Base-by-base conservation (phyloP, 768 basidiomycete species). In the Auriculariales sp. region DNA sequence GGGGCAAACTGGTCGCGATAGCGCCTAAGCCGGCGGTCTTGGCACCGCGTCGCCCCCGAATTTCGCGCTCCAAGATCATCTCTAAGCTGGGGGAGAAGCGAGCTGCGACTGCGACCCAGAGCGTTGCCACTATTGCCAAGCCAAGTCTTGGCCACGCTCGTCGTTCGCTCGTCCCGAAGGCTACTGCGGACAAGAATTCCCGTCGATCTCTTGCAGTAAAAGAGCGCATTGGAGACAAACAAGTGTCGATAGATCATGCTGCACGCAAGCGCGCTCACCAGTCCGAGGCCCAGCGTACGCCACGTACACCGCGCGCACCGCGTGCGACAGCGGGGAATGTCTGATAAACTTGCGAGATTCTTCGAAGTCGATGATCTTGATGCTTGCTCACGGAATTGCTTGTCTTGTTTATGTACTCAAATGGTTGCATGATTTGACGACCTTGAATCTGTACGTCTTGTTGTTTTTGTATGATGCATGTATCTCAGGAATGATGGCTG, bases 21-120 rank as follows among this genome's bases (percentile, higher is more conserved):
- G n/a, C n/a, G n/a, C 50, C 49, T 1, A 51, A 51, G 29, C 46
- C 52, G 7, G 47, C 42, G 14, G 12, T 28, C 1, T 42, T 51
- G 4, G 29, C 68, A 25, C 69, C 73, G 7, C 74, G 82, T 50
- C 80, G 78, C 59, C 86, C 86, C 3, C 75, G 84, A 6, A 84
- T 89, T 54, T 89, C 86, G 35, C 75, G 87, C 32, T 84, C 83
- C 25, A 81, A 79, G 53, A 83, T 89, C 33, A 86, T 88, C 39
- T 82, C 85, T 0, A 76, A 72, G 56, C 66, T 88, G 30, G 82
- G 80, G 1, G 81, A 81, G 12, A 81, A 88, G 61, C 77, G 86
- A 4, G 75, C 73, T 12, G 73, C 74, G 2, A n/a, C n/a, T n/a
- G n/a, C n/a, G n/a, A n/a, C n/a, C n/a, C n/a, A n/a, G n/a, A n/a